A percentile compares a stretch with the other conserved stretches of the same genome.
Evolutionary conservation across 1,284 basidiomycete species (phyloP).

Genomic region (Ceratobasidium sp.): DNA sequence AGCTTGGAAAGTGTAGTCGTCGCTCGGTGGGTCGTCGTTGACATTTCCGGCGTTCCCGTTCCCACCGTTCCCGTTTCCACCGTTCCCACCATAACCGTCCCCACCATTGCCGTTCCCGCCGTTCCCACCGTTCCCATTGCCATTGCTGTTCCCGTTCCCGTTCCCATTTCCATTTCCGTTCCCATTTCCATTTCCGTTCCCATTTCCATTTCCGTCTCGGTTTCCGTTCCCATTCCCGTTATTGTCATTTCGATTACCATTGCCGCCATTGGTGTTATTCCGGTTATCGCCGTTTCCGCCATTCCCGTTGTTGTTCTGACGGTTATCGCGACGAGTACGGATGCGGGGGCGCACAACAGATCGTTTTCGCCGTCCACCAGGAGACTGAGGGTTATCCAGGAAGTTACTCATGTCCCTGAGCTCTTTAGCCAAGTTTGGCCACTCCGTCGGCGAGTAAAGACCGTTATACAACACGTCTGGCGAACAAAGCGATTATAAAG

Average conservation of each 20-base stretch:
- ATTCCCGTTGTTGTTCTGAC: not conserved
- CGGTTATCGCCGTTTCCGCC: not conserved
- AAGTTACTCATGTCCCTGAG: slow-evolving; percentile 9
- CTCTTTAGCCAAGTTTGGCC: slow-evolving; percentile 30
- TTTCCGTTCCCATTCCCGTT: too few species aligned
- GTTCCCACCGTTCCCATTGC: too few species aligned
- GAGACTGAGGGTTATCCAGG: not conserved
- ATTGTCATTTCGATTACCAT: not conserved
- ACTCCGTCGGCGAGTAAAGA: slow-evolving; percentile 35
- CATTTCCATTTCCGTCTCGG: too few species aligned
- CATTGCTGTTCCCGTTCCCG: too few species aligned
- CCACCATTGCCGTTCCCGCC: too few species aligned
- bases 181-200: too few species aligned
- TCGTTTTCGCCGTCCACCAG: not conserved
- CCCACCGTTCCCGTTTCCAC: not conserved
- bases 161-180: too few species aligned
- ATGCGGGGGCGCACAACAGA: not conserved
- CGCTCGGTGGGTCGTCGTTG: not conserved
- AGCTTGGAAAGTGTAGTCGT: not conserved
- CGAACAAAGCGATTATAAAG: not conserved
- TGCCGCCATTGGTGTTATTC: not conserved
- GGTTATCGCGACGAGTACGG: not conserved
- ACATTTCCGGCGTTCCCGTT: too few species aligned
- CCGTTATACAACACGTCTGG: slow-evolving; percentile 27
- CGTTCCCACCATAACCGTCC: too few species aligned